Conservation (phyloP, 2,329 filamentous ascomycete genomes). For the Colletotrichum graminicola region DNA sequence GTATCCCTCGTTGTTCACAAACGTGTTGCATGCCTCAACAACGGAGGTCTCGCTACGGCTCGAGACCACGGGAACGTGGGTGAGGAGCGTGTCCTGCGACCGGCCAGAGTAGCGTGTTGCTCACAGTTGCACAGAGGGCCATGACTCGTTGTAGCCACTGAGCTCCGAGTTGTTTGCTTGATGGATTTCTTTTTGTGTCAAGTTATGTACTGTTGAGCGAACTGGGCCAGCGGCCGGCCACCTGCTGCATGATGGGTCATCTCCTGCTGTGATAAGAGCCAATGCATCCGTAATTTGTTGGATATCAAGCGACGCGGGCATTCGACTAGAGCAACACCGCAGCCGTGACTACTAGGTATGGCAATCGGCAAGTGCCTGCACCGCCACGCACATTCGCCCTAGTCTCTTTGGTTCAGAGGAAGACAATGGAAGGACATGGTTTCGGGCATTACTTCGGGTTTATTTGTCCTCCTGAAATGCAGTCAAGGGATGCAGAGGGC, state of each 20-base stretch:
- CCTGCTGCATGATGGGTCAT: conserved; percentile 21
- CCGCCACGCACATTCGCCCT: conserved; percentile 10
- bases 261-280: conserved; percentile 11
- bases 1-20: conserved; percentile 11
- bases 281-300: conserved; percentile 13
- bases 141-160: conserved; percentile 38
- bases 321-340: conserved; percentile 8
- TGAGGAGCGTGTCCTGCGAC: conserved; percentile 24
- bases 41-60: conserved; percentile 28
- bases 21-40: conserved; percentile 18
- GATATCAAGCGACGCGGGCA: conserved; percentile 6
- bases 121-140: conserved; percentile 11
- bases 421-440: conserved; percentile 12
- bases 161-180: conserved; percentile 31
- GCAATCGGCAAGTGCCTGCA: conserved; percentile 13
- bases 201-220: conserved; percentile 15
- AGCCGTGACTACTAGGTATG: not conserved
- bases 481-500: not conserved
- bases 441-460: not conserved
- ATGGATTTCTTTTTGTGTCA: conserved; percentile 19
- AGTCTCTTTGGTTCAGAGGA: conserved; percentile 2
- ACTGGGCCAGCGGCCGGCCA: conserved; percentile 18
- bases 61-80: conserved; percentile 25
- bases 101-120: conserved; percentile 22
- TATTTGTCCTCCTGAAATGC: conserved; percentile 17